A percentile compares a stretch with the other conserved stretches of the same genome.
phyloP scores from a whole-genome alignment of 2,329 filamentous ascomycete genomes.

The Epichloe sibirici region DNA sequence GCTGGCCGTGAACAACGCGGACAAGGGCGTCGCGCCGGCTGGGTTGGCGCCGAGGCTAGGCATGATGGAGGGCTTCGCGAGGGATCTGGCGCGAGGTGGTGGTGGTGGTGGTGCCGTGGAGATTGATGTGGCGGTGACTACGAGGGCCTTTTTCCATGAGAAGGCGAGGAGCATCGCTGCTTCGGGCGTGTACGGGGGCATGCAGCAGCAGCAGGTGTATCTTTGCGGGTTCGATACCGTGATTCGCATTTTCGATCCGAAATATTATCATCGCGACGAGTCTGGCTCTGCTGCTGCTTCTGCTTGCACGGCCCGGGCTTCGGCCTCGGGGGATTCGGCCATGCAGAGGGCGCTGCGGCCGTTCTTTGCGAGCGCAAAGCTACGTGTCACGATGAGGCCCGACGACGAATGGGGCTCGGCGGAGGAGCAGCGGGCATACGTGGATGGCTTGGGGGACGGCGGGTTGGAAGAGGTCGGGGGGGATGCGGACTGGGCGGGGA shows the following conservation, averaged over 20 bases:
- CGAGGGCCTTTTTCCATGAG: slow-evolving; percentile 60
- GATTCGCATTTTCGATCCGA: slow-evolving; percentile 57
- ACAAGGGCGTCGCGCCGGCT: slow-evolving; percentile 55
- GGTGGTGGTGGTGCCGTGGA: slow-evolving; percentile 12
- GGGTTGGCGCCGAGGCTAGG: slow-evolving; percentile 53
- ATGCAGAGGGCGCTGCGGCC: slow-evolving; percentile 45
- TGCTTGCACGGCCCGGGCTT: too few relatives aligned
- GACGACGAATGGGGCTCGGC: slow-evolving; percentile 45
- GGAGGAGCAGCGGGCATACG: slow-evolving; percentile 34
- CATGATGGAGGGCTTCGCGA: slow-evolving; percentile 60
- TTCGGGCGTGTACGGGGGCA: slow-evolving; percentile 27
- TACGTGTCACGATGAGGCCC: slow-evolving; percentile 53
- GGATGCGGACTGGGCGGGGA: slow-evolving; percentile 43
- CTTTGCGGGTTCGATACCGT: slow-evolving; percentile 68
- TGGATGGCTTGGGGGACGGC: slow-evolving; percentile 35
- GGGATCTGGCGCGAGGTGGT: slow-evolving; percentile 31
- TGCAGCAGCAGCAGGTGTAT: slow-evolving; percentile 44
- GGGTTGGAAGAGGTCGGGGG: slow-evolving; percentile 39
- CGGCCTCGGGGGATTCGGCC: not conserved
- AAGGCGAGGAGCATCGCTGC: slow-evolving; percentile 50
- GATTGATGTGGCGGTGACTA: slow-evolving; percentile 59
- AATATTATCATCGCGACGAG: slow-evolving; percentile 49
- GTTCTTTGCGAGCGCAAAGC: slow-evolving; percentile 49
- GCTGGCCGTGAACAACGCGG: slow-evolving; percentile 52
- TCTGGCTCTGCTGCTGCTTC: not conserved